Conservation (phyloP, 495 filamentous ascomycete species). For the Xylaria longipes region DNA sequence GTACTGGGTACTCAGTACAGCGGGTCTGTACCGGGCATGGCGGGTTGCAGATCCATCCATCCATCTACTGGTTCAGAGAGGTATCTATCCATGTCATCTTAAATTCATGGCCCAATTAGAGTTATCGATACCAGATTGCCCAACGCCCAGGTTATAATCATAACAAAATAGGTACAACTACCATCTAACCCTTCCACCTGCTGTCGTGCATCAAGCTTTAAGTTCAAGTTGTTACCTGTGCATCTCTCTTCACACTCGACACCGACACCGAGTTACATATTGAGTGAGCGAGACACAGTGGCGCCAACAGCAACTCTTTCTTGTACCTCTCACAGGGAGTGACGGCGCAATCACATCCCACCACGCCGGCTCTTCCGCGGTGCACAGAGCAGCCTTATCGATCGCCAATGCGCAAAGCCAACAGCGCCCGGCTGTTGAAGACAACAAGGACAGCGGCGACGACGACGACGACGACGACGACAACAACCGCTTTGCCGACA, state of each 20-base stretch:
- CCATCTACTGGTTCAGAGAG: no score
- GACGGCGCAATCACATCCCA: slow-evolving; percentile 5
- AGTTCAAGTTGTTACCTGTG: background rate
- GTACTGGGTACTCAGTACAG: no score
- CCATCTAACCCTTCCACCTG: background rate
- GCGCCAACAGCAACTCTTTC: background rate
- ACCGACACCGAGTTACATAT: background rate
- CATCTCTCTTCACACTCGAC: background rate
- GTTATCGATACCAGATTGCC: slow-evolving; percentile 19
- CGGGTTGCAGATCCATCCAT: background rate
- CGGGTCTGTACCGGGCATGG: no score
- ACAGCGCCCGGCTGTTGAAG: background rate
- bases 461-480: background rate
- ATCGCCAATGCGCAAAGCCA: slow-evolving; percentile 23
- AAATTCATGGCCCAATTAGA: slow-evolving; percentile 11
- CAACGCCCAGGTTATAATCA: slow-evolving; percentile 6
- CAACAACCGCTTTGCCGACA: background rate
- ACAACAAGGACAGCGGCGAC: background rate
- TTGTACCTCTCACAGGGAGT: background rate
- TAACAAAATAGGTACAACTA: background rate
- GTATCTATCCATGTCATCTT: slow-evolving; percentile 5
- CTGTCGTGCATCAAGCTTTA: background rate
- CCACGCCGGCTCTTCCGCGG: slow-evolving; percentile 21
- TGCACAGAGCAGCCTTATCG: background rate
- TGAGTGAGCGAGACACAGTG: background rate